phyloP scores from a whole-genome alignment of 75 land plant species.

The Selaginella moellendorffii region DNA sequence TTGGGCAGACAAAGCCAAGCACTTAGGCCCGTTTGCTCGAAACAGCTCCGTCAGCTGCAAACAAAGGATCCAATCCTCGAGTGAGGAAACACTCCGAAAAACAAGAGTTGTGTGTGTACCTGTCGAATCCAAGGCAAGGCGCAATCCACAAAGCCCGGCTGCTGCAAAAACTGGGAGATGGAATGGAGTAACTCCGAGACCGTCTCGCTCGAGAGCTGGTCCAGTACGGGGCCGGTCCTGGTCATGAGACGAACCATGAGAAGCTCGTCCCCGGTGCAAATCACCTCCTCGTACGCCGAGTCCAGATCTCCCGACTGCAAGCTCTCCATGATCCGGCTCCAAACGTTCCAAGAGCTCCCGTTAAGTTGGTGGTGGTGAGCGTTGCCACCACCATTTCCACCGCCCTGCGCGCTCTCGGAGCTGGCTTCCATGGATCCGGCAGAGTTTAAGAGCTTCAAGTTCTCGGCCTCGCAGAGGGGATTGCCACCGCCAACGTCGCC shows the following conservation, averaged over 20 bases:
- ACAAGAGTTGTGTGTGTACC: conserved; percentile 41
- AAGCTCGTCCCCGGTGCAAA: conserved; percentile 69
- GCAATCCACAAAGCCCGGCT: conserved; percentile 66
- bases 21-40: conserved; percentile 50
- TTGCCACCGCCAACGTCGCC: conserved; percentile 73
- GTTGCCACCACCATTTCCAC: no score
- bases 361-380: background rate
- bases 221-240: conserved; percentile 73
- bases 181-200: conserved; percentile 49
- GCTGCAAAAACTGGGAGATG: conserved; percentile 52
- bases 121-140: conserved; percentile 80
- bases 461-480: background rate
- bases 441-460: no score
- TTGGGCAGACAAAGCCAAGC: conserved; percentile 43
- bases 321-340: conserved; percentile 20
- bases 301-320: conserved; percentile 74
- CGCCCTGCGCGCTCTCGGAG: background rate
- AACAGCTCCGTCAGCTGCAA: conserved; percentile 63
- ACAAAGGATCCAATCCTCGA: background rate
- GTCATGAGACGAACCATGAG: conserved; percentile 82
- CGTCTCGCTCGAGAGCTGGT: conserved; percentile 56
- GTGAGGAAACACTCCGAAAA: no score
- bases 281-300: conserved; percentile 68
- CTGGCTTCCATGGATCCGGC: background rate
- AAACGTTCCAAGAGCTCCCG: background rate